phyloP scores from a whole-genome alignment of 2,329 filamentous ascomycete genomes.

The Arthrobotrys conoides region DNA sequence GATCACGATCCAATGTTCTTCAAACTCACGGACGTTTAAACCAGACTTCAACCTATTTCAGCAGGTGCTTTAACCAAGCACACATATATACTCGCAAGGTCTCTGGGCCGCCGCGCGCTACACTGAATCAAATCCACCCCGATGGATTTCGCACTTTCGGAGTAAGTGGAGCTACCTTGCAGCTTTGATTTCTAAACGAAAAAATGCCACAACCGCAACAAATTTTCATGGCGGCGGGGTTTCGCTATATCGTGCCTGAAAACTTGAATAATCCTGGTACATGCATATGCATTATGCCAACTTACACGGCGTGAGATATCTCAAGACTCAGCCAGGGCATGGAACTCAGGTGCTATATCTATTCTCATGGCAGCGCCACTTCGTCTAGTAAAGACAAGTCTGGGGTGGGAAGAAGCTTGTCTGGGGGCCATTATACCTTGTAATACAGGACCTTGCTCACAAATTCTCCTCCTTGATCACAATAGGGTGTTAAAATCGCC shows the following conservation, averaged over 20 bases:
- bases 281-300: background rate
- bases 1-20: too few relatives aligned
- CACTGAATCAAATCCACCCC: background rate
- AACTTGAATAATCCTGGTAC: background rate
- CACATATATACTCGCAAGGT: background rate
- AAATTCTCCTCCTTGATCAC: background rate
- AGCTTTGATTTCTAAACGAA: background rate
- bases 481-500: constrained; percentile 15
- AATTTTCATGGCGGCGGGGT: background rate
- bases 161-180: background rate
- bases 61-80: too few relatives aligned
- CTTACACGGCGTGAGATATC: background rate
- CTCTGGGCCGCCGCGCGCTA: background rate
- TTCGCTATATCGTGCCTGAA: constrained; percentile 5
- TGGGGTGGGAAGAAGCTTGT: too few relatives aligned
- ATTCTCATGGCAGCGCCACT: too few relatives aligned
- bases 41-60: too few relatives aligned
- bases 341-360: too few relatives aligned
- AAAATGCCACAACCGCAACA: background rate
- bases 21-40: too few relatives aligned
- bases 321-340: background rate
- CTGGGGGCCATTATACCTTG: background rate
- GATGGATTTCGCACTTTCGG: background rate
- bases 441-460: background rate
- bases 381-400: too few relatives aligned